These are phyloP conservation scores for Secale cereale DNA, from an alignment of 176 grass and related monocot species.

Conservation along the genomic window DNA sequence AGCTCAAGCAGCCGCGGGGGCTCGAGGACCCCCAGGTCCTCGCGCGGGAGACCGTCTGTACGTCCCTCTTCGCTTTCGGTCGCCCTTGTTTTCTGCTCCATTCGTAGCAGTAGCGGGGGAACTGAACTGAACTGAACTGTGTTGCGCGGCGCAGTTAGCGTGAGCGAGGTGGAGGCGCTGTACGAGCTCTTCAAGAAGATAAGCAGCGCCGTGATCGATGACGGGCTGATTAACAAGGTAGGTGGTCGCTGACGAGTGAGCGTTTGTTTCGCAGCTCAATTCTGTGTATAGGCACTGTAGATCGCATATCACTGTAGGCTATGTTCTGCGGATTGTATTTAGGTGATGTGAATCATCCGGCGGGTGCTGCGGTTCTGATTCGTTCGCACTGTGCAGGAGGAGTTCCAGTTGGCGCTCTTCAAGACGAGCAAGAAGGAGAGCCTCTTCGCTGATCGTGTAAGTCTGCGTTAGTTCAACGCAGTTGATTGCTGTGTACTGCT, in stretches of 20 bases:
- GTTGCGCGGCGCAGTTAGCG: constrained; percentile 51
- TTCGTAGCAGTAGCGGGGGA: background rate
- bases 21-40: constrained; percentile 79
- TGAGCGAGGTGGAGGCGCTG: constrained; percentile 81
- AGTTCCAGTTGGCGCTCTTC: constrained; percentile 84
- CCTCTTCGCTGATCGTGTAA: constrained; percentile 81
- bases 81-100: background rate
- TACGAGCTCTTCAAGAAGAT: constrained; percentile 93
- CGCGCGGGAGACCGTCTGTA: constrained; percentile 94
- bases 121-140: background rate
- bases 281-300: background rate
- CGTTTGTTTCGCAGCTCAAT: background rate
- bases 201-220: constrained; percentile 79
- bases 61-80: background rate
- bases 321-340: background rate
- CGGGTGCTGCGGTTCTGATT: background rate
- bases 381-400: constrained; percentile 50
- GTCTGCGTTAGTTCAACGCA: background rate
- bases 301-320: background rate
- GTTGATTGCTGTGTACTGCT: background rate
- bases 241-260: background rate
- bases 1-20: constrained; percentile 60
- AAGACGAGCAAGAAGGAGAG: constrained; percentile 95
- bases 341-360: background rate
- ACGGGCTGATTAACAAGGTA: constrained; percentile 92